Evolutionary conservation across 257 asterid species (phyloP), one percentile per base, ranked within the genome.

Genomic region (Gentiana dahurica): DNA sequence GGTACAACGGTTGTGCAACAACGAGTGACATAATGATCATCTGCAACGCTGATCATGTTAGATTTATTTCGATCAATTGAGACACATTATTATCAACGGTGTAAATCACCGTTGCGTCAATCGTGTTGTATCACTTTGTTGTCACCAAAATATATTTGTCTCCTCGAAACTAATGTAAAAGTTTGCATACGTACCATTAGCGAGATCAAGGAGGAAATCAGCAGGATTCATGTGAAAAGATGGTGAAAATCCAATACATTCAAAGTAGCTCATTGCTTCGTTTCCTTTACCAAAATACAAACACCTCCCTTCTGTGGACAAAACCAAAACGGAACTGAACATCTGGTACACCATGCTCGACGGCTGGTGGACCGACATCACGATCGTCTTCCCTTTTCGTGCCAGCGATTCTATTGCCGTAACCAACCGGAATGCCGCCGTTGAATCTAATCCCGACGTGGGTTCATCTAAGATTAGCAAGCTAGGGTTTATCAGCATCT

Each of bases 121-220:
- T 24, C 24, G 24, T 24, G 24, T 24, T 24, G 24, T 24, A 24
- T 1, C 24, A 24, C 24, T 24, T 24, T 0, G 24, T 24, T 24
- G 24, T 24, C 24, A 24, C 24, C 24, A 24, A 9, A 1, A 5
- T 45, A 11, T 6, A 52, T 51, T 24, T 39, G 47, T n/a, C 47
- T 24, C 37, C 37, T 47, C 11, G 50, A 9, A 58, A 2, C 13
- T 37, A 52, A 11, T 47, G 38, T 54, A 59, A 41, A 37, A 52
- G 33, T 57, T 9, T 8, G 36, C 38, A 3, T 51, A 68, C 89
- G 51, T 87, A 87, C 98, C 98, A 34, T 91, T 91, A 1, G 98
- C 98, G 72, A 91, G 95, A 83, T 91, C 98, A 44, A 91, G 98
- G 80, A 91, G 57, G 79, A 91, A 91, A 76, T 91, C 98, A 5